Base-by-base conservation (phyloP, 805 yeast genomes). In the Yarrowia sp. region DNA sequence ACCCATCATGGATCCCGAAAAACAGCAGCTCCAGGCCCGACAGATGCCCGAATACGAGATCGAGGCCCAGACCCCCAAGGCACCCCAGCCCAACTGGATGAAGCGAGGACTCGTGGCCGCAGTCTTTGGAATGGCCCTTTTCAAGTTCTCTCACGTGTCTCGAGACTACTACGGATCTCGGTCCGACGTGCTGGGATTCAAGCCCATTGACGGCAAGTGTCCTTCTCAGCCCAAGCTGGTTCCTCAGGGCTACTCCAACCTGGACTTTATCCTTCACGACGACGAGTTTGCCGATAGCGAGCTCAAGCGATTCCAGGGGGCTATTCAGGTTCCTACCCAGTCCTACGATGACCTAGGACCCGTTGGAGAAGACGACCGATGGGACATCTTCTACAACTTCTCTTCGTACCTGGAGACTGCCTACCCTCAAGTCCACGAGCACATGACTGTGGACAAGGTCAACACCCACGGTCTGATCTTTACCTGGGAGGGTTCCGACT, bases 241-340 rank as follows among this genome's bases (percentile, higher is more conserved):
- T 17, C 65, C 65, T 8, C 33, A 58, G 52, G 65, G 42, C 24
- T 58, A 43, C 65, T 9, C 49, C 10, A 43, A 58, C 42, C 42
- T 58, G 14, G 65, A 58, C 65, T 58, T 43, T 15, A 58, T 58
- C 33, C 52, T 58, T 4, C 49, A 58, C 19, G 65, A 58, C 7
- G 52, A 58, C 7, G 52, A 43, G 20, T 58, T 58, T 17, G 65
- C 65, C 20, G 24, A 58, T 14, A 19, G 33, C 34, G 40, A 42
- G 24, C 50, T 58, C 34, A 43, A 42, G 39, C 65, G 65, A 17
- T 66, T 46, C 42, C 56, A 68, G 9, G 86, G 84, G 6, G 90
- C 93, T 1, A 83, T 90, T 30, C 82, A 82, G 73, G 81, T 89
- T 67, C 87, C 87, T 47, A 89, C 96, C 0, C 87, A 85, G 69